Base-by-base conservation (phyloP, 192 early-diverging fungal species). In the Podochytrium sp. region DNA sequence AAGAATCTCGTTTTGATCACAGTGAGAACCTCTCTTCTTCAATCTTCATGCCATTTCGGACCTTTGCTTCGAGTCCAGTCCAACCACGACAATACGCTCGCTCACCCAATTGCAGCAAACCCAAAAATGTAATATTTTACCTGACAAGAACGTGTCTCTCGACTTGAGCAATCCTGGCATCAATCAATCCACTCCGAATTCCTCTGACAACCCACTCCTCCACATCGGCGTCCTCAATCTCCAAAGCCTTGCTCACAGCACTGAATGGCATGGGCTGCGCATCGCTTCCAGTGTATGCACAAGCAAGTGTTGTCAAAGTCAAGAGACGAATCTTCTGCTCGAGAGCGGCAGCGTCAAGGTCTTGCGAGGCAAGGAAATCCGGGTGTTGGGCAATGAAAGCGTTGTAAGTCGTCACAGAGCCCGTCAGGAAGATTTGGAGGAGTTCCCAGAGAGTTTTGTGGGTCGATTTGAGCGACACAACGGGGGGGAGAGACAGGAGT, bases 201-300 rank as follows among this genome's bases (percentile, higher is more conserved):
- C 78, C 93, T 76, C 95, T 92, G 78, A 98, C 97, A 25, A 95
- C 89, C 95, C 95, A 98, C 84, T 95, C 78, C 85, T 98, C 96
- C 12, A 98, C 95, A 34, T 96, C 93, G 20, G 83, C 86, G 61
- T 88, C 88, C 16, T 84, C 79, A 58, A 98, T 87, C 57, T 88
- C 87, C 35, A 98, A 83, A 2, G 89, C 90, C 57, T 84, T 78
- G 43, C 92, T 87, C 56, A 98, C 89, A n/a, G 84, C 78, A 56
- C 74, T 63, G 78, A 95, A 96, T 41, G 89, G 79, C 74, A 98
- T 81, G 39, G 71, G 62, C 56, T 89, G 77, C 16, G 30, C 56
- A 41, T 32, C 39, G 14, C 14, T 30, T 33, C 83, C 80, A 42
- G 95, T 80, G 61, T 90, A 84, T 41, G 84, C 83, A 5, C 92